Evolutionary conservation across 2,329 filamentous ascomycete genomes (phyloP), one percentile per base, ranked within the genome.

Genomic region (Cordyceps tenuipes): DNA sequence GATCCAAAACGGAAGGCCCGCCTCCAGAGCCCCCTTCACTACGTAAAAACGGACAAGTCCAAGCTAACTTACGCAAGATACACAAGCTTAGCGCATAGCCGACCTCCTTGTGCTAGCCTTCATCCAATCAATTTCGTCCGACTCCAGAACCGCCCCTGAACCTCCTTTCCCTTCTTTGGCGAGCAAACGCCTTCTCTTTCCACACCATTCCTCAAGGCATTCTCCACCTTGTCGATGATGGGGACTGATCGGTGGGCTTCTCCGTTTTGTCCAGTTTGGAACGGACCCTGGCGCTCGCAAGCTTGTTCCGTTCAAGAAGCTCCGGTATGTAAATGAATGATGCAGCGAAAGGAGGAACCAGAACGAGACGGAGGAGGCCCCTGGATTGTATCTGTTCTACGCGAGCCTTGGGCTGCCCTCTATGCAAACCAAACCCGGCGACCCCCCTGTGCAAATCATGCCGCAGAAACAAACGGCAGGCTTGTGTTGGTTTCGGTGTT

Each of bases 1-100:
- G 54, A 57, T 57, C 54, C 54, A 48, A 57, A 57, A 57, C 54
- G 54, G 54, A 57, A 29, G 15, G 19, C 7, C 50, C 39, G 21
- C 49, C 31, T 23, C 49, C 36, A 51, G 34, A 51, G 29, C 44
- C n/a, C n/a, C n/a, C n/a, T n/a, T n/a, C n/a, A n/a, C n/a, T n/a
- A n/a, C n/a, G n/a, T n/a, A n/a, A 39, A 19, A 39, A 36, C 39
- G 9, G 34, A 43, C 15, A n/a, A n/a, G 15, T 43, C 15, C 39
- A 47, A 55, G 31, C 23, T 36, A n/a, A n/a, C n/a, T n/a, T n/a
- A 23, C 23, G 23, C 2, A 23, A 23, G 23, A 4, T 23, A 36
- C 34, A 10, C 17, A n/a, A 8, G 53, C 53, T n/a, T 55, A 47
- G 53, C 41, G 52, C 52, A 55, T 55, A 41, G 52, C 41, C 41